Conservation (phyloP, 2,329 filamentous ascomycete genomes). For the Cadophora malorum region DNA sequence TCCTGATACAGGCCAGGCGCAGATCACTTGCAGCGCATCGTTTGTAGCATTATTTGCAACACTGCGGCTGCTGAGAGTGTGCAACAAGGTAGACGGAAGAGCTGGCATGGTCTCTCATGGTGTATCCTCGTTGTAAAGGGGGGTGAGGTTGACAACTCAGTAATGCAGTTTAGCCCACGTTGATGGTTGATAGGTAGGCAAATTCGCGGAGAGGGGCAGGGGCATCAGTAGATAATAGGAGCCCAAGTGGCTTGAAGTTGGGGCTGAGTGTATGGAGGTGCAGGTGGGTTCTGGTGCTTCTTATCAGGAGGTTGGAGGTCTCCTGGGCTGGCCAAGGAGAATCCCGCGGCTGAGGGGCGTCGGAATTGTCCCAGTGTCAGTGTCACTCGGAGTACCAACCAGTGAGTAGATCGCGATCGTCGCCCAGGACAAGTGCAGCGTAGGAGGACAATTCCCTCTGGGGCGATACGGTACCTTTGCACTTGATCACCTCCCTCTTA, state of each 20-base stretch:
- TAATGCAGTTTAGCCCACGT: slow-evolving; percentile 4
- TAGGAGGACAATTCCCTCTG: neutral
- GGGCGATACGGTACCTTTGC: neutral
- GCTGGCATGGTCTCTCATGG: slow-evolving; percentile 44
- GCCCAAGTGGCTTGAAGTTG: slow-evolving; percentile 9
- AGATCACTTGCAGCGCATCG: slow-evolving; percentile 54
- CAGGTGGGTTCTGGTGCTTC: neutral
- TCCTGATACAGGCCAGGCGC: slow-evolving; percentile 62
- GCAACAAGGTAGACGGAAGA: slow-evolving; percentile 44
- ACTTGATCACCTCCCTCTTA: neutral
- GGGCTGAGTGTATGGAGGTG: neutral
- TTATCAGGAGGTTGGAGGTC: neutral
- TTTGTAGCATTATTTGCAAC: slow-evolving; percentile 34
- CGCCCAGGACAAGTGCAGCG: neutral
- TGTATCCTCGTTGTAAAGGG: neutral
- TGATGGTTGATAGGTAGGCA: slow-evolving; percentile 1
- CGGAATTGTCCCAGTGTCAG: neutral
- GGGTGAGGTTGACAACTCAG: slow-evolving; percentile 4
- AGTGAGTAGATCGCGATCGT: neutral
- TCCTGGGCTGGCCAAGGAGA: neutral
- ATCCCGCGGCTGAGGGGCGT: neutral
- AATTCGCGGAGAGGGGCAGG: neutral
- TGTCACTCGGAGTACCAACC: neutral
- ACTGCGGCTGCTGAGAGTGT: slow-evolving; percentile 35
- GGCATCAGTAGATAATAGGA: neutral